Conservation (phyloP, 139 green algal genomes). For the Spirogloea muscicola region DNA sequence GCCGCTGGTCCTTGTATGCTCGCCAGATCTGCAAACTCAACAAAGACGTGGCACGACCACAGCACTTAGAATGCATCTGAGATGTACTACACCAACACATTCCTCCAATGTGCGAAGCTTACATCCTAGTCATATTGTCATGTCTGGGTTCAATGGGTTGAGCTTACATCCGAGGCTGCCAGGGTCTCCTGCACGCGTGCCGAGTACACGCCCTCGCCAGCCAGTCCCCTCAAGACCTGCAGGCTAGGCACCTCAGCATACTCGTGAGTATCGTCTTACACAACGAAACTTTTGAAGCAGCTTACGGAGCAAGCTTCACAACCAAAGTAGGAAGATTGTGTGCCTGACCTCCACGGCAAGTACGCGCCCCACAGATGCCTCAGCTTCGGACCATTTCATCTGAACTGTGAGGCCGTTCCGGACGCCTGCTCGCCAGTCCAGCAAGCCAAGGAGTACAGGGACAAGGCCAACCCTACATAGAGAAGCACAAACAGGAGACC, state of each 20-base stretch:
- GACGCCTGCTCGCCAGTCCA: conserved; percentile 40
- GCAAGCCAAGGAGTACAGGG: conserved; percentile 31
- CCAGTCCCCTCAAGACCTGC: conserved; percentile 14
- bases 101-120: too few relatives aligned
- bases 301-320: too few relatives aligned
- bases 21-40: conserved; percentile 41
- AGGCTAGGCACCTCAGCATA: too few relatives aligned
- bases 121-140: too few relatives aligned
- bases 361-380: conserved; percentile 40
- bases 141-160: too few relatives aligned
- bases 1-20: conserved; percentile 48
- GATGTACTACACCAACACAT: too few relatives aligned
- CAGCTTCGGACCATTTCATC: conserved; percentile 45
- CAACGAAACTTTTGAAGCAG: too few relatives aligned
- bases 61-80: too few relatives aligned
- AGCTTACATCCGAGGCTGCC: conserved; percentile 28
- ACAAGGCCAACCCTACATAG: conserved; percentile 46
- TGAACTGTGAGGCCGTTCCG: neutral
- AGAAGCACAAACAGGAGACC: too few relatives aligned
- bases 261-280: too few relatives aligned
- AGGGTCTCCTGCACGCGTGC: conserved; percentile 21
- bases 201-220: conserved; percentile 13
- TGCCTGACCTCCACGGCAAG: conserved; percentile 42
- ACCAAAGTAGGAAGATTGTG: too few relatives aligned
- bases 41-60: too few relatives aligned